A percentile compares a stretch with the other conserved stretches of the same genome.
These are phyloP conservation scores for Cercospora nicotianae DNA, from an alignment of 2,329 filamentous ascomycete genomes.

Conservation along the genomic window DNA sequence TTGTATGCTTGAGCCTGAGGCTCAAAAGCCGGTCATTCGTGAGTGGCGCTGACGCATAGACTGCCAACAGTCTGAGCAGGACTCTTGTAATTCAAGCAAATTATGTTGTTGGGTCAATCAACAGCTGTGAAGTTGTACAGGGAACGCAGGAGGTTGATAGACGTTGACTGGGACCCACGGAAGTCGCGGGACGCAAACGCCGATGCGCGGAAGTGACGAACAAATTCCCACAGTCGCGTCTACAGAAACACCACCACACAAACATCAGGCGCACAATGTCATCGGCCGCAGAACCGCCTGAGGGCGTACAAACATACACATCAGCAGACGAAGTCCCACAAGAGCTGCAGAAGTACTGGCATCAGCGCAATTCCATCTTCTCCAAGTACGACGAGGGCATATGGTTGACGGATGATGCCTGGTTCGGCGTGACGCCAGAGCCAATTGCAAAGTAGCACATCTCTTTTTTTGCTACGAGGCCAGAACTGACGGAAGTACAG, in stretches of 20 bases:
- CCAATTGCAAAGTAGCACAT: constrained; percentile 74
- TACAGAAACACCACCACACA: neutral
- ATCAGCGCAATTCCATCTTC: constrained; percentile 85
- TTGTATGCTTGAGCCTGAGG: neutral
- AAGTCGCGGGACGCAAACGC: neutral
- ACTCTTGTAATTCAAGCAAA: neutral
- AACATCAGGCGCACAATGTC: constrained; percentile 18
- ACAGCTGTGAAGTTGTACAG: neutral
- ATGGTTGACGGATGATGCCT: constrained; percentile 87
- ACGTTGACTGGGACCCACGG: neutral
- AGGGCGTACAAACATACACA: constrained; percentile 74
- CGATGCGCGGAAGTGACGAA: neutral
- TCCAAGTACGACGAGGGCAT: constrained; percentile 83
- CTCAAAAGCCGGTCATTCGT: neutral
- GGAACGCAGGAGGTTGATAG: neutral
- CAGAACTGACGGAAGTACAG: constrained; percentile 51
- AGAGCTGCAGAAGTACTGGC: constrained; percentile 90
- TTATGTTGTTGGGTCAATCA: neutral
- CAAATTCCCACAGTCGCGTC: neutral
- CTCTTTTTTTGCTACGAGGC: too few species aligned
- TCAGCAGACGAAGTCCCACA: constrained; percentile 69
- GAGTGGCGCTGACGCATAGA: neutral
- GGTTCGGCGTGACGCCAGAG: constrained; percentile 97
- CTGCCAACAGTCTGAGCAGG: neutral
- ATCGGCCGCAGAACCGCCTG: constrained; percentile 47